phyloP scores from a whole-genome alignment of 148 eudicot genomes.

The Heliamphora exappendiculata region DNA sequence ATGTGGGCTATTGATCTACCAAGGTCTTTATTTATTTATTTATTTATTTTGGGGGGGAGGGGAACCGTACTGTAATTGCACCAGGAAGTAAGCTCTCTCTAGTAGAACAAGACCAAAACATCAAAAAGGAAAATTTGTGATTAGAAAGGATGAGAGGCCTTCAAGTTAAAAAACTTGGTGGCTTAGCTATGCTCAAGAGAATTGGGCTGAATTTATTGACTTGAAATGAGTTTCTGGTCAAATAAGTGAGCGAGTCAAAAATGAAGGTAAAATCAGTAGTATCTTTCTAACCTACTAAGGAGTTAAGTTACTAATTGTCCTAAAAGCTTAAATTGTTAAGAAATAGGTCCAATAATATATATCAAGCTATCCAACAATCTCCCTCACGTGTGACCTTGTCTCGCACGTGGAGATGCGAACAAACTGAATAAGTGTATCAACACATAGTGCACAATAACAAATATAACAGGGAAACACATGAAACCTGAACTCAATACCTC shows the following conservation, averaged over 20 bases:
- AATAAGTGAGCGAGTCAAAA: neutral
- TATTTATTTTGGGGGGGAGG: too few relatives aligned
- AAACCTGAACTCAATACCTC: too few relatives aligned
- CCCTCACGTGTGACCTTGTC: too few relatives aligned
- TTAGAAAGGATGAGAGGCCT: neutral
- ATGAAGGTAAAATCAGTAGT: neutral
- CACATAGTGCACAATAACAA: too few relatives aligned
- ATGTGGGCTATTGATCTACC: neutral
- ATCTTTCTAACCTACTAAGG: neutral
- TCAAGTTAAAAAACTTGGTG: neutral
- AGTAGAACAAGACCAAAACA: neutral
- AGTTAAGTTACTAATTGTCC: too few relatives aligned
- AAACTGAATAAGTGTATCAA: too few relatives aligned
- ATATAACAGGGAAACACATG: too few relatives aligned
- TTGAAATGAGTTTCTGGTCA: neutral
- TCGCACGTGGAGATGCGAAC: too few relatives aligned
- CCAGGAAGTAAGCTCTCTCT: neutral
- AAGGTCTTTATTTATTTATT: neutral
- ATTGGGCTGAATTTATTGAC: neutral
- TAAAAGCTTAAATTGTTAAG: too few relatives aligned
- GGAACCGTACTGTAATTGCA: neutral
- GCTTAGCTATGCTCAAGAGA: neutral
- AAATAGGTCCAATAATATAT: too few relatives aligned
- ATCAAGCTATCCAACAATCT: too few relatives aligned
- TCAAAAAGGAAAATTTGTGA: neutral